phyloP scores from a whole-genome alignment of 2,329 filamentous ascomycete species.

The Didymella sp. region DNA sequence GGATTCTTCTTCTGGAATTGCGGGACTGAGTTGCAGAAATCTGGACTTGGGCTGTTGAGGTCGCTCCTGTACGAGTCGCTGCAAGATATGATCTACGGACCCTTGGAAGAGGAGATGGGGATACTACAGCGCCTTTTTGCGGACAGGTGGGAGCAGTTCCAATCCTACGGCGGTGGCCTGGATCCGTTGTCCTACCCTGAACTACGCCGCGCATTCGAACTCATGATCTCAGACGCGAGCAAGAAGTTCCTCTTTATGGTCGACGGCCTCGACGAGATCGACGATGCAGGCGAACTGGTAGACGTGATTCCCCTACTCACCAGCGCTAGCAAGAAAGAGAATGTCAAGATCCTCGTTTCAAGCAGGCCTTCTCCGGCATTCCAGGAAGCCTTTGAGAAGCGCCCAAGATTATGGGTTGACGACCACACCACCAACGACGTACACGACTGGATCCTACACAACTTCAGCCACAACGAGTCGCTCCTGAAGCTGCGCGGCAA shows the following conservation, averaged over 20 bases:
- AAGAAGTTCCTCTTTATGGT: conserved; percentile 46
- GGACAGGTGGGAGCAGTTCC: conserved; percentile 41
- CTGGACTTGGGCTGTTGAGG: conserved; percentile 32
- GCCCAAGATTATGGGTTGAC: conserved; percentile 33
- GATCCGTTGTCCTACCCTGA: conserved; percentile 31
- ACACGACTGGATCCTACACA: conserved; percentile 25
- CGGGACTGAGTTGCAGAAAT: conserved; percentile 40
- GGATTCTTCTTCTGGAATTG: conserved; percentile 57
- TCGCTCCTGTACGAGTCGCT: conserved; percentile 41
- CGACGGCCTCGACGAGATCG: conserved; percentile 43
- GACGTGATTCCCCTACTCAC: conserved; percentile 25
- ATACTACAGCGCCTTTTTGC: conserved; percentile 37
- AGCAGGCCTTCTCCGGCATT: conserved; percentile 33
- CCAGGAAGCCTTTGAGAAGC: conserved; percentile 32
- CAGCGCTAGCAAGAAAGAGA: conserved; percentile 29
- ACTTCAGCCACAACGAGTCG: conserved; percentile 27
- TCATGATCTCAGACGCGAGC: conserved; percentile 35
- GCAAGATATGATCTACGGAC: conserved; percentile 44
- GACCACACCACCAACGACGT: conserved; percentile 31
- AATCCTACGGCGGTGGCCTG: conserved; percentile 37
- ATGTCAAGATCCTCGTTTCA: conserved; percentile 45
- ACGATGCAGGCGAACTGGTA: conserved; percentile 33
- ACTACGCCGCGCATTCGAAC: conserved; percentile 34
- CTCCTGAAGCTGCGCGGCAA: conserved; percentile 33
- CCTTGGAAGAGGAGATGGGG: conserved; percentile 33